Evolutionary conservation across 192 early-diverging fungal species (phyloP).

Genomic region (Dispira simplex): DNA sequence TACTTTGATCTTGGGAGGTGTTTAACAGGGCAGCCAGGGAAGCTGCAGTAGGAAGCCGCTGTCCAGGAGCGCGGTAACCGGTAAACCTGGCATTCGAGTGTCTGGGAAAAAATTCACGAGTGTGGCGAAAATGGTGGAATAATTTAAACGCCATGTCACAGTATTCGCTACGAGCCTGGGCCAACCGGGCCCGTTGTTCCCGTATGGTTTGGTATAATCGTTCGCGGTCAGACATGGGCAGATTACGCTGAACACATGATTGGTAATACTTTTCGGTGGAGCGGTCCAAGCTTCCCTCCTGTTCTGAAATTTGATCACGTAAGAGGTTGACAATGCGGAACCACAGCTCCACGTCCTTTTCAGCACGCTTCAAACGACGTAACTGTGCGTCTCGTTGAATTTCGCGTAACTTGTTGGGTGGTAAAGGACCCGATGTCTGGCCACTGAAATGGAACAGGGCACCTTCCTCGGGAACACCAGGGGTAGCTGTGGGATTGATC

Average conservation of each 20-base stretch:
- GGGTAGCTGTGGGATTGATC: no score
- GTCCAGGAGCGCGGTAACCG: constrained; percentile 16
- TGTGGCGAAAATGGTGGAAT: constrained; percentile 23
- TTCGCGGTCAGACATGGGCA: neutral
- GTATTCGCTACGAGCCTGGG: constrained; percentile 14
- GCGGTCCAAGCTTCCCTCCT: constrained; percentile 8
- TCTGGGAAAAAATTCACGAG: constrained; percentile 17
- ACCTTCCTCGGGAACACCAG: constrained; percentile 7
- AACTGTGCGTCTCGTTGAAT: neutral
- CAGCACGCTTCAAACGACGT: neutral
- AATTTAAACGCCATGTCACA: constrained; percentile 18
- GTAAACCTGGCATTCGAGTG: constrained; percentile 20
- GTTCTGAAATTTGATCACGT: no score
- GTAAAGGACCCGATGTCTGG: neutral
- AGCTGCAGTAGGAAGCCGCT: constrained; percentile 7
- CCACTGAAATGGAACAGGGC: neutral
- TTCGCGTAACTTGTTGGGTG: neutral
- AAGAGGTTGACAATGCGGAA: neutral
- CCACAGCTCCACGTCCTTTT: constrained; percentile 10
- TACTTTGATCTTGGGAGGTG: constrained; percentile 15
- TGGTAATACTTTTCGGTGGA: constrained; percentile 17
- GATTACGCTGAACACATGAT: constrained; percentile 11
- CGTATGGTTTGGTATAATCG: neutral
- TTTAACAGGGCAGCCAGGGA: constrained; percentile 5
- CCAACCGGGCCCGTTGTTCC: constrained; percentile 1